Evolutionary conservation across 164 flowering plant genomes (phyloP), one percentile per base, ranked within the genome.

Genomic region (Sextonia rubra): DNA sequence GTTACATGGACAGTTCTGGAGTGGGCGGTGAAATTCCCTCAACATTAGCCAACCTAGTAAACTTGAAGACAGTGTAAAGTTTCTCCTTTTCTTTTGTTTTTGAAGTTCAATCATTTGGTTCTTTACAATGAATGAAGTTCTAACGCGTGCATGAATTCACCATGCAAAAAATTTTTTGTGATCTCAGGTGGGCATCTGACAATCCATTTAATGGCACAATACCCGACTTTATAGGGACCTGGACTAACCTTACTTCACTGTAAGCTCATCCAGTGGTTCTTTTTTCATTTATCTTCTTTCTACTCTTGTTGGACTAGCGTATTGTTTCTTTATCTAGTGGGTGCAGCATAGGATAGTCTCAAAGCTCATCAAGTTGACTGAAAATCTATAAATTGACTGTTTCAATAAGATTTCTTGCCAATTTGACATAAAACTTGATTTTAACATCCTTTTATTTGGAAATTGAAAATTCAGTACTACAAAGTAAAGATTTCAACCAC

Each of bases 181-280:
- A 11, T 79, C 29, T 76, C 82, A 89, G 97, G 71, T 85, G 92
- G 92, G 88, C 83, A 23, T 86, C 87, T 2, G 90, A 89, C 73
- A 86, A 71, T 72, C 78, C 71, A 47, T 69, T 89, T 27, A 89
- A 90, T 0, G 94, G 97, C 22, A 77, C 32, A 25, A 61, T 61
- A 25, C 84, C 89, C 75, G 87, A 84, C 62, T 88, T 90, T 72
- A 87, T 91, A 18, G 90, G 90, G 52, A 87, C 78, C 71, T 89
- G 90, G 92, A 75, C 47, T 9, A 64, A 79, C 74, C 89, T 91
- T 68, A 64, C 29, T 12, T 0, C 12, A 3, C 55, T 89, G 93
- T 91, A 80, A 30, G 66, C 23, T n/a, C 17, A 49, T 47, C 26
- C 44, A 37, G 1, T 37, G 1, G 44, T 37, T 37, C 44, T 37